Percentiles rank a stretch among this genome's conserved stretches.
Conservation (phyloP, 2,329 filamentous ascomycete species). For the Sporothrix globosa region DNA sequence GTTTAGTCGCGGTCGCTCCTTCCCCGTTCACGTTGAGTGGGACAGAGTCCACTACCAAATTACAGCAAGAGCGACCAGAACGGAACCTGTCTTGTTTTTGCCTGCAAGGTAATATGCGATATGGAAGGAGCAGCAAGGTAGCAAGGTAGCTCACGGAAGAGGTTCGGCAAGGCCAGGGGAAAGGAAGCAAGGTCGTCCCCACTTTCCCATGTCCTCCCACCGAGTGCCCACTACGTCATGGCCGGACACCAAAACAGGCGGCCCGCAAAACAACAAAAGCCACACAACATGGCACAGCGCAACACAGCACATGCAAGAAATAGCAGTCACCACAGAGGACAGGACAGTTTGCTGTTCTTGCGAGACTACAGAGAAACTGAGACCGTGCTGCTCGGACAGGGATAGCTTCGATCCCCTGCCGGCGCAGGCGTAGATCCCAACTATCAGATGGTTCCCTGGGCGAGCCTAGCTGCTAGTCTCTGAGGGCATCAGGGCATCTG, state of each 20-base stretch:
- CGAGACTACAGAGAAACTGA: too few species aligned
- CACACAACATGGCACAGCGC: not conserved
- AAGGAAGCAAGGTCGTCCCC: constrained; percentile 2
- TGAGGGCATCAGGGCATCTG: not conserved
- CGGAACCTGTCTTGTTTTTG: not conserved
- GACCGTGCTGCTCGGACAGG: not conserved
- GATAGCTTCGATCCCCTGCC: constrained; percentile 11
- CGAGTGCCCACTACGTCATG: constrained; percentile 17
- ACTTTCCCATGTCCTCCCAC: constrained; percentile 18
- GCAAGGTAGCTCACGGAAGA: not conserved
- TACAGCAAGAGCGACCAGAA: not conserved
- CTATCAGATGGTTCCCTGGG: not conserved
- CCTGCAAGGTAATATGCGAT: not conserved
- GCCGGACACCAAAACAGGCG: not conserved
- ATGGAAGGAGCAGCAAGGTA: too few species aligned
- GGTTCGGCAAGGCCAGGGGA: not conserved
- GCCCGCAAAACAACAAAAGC: constrained; percentile 6
- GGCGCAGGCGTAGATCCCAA: not conserved
- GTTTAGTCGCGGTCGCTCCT: not conserved
- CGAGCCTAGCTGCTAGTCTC: too few species aligned
- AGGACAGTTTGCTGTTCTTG: too few species aligned
- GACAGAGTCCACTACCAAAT: not conserved
- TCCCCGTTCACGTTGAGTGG: not conserved
- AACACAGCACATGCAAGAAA: not conserved
- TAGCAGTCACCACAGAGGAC: not conserved